These are phyloP conservation scores for Triangularia setosa DNA, from an alignment of 2,329 filamentous ascomycete species.

Conservation along the genomic window DNA sequence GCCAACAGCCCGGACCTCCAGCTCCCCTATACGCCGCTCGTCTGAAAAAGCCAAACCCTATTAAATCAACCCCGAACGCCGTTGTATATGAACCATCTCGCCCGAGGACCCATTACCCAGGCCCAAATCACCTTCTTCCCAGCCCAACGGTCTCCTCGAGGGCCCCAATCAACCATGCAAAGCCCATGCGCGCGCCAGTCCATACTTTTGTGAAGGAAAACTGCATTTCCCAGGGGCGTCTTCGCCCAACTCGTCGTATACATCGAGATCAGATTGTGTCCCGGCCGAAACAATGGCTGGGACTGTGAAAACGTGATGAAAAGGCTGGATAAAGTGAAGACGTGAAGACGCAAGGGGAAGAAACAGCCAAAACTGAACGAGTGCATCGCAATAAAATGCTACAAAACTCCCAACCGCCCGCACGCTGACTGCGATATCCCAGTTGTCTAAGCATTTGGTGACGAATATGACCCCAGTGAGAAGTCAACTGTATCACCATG, in stretches of 20 bases:
- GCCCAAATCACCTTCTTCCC: neutral
- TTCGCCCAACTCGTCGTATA: neutral
- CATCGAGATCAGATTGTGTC: neutral
- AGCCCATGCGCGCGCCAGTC: neutral
- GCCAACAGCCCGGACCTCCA: neutral
- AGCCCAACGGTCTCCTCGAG: slow-evolving; percentile 1
- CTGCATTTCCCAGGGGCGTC: neutral
- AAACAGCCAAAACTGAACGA: neutral
- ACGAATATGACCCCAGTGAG: slow-evolving; percentile 2
- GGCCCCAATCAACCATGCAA: neutral
- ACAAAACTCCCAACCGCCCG: neutral
- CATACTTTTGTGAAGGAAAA: neutral
- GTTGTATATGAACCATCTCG: slow-evolving; percentile 7
- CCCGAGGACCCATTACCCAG: neutral
- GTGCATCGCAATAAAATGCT: neutral
- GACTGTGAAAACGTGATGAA: neutral
- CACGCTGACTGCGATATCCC: neutral
- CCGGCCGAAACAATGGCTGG: neutral
- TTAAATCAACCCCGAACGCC: neutral
- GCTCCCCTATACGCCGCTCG: slow-evolving; percentile 16
- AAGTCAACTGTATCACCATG: slow-evolving; percentile 12
- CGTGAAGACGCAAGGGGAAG: neutral
- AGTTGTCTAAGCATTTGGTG: neutral
- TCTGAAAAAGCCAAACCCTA: neutral
- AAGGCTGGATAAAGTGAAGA: neutral